phyloP scores from a whole-genome alignment of 257 asterid species.

The Ajuga chamaepitys region DNA sequence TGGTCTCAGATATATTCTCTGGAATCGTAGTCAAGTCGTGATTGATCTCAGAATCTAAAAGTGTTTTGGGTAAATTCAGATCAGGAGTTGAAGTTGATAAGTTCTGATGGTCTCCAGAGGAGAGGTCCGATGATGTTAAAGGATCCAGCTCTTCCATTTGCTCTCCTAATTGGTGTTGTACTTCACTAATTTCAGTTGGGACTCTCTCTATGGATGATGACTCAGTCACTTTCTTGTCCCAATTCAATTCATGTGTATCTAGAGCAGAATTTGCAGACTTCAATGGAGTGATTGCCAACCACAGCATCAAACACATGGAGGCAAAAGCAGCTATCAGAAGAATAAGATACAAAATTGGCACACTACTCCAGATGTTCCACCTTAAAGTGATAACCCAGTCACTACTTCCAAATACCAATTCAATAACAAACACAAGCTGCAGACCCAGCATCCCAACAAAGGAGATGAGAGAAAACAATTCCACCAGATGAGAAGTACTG shows the following conservation, averaged over 20 bases:
- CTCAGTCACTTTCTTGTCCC: slow-evolving; percentile 33
- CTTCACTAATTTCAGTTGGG: slow-evolving; percentile 27
- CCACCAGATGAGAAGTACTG: slow-evolving; percentile 50
- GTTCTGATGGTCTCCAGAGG: slow-evolving; percentile 29
- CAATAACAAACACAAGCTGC: slow-evolving; percentile 62
- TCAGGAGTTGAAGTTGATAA: slow-evolving; percentile 26
- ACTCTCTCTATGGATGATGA: slow-evolving; percentile 25
- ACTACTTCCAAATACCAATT: slow-evolving; percentile 80
- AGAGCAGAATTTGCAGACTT: slow-evolving; percentile 61
- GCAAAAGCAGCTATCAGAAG: slow-evolving; percentile 52
- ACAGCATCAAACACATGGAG: slow-evolving; percentile 68
- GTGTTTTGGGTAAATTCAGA: slow-evolving; percentile 53
- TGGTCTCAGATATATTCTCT: slow-evolving; percentile 44
- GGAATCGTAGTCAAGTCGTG: slow-evolving; percentile 33
- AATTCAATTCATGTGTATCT: slow-evolving; percentile 37
- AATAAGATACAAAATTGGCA: slow-evolving; percentile 56
- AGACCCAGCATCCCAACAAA: slow-evolving; percentile 71
- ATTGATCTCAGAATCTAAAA: slow-evolving; percentile 38
- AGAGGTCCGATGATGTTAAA: slow-evolving; percentile 22
- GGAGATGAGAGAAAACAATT: slow-evolving; percentile 48
- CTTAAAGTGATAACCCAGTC: slow-evolving; percentile 83
- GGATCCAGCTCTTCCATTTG: slow-evolving; percentile 33
- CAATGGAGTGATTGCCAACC: slow-evolving; percentile 83
- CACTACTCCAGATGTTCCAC: slow-evolving; percentile 58
- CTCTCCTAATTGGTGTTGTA: slow-evolving; percentile 32